Evolutionary conservation across 768 basidiomycete species (phyloP), one percentile per base, ranked within the genome.

Genomic region (Trametes meyenii): DNA sequence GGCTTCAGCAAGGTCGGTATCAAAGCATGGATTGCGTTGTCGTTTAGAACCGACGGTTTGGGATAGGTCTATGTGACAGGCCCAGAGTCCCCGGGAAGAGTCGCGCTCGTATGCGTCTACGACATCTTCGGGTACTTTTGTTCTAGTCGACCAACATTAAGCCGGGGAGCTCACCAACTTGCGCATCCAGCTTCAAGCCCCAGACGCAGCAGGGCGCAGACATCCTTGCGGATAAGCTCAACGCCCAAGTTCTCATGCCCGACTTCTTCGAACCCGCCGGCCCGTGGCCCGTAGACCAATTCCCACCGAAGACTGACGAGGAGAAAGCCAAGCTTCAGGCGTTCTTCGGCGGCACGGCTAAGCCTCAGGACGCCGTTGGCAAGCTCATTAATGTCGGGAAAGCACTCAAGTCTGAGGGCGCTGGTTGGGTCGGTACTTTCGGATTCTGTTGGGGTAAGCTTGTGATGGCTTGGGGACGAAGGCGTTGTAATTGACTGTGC

Each of bases 151-250:
- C 13, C 19, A 19, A 8, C 26, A 14, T 19, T 45, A 23, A 38
- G 38, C 33, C 23, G 29, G 6, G 36, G 33, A 17, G 40, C 49
- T 29, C 19, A 19, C 17, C 29, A 16, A 14, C 14, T 21, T 49
- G 19, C 24, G 16, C 23, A 26, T 33, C 5, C 55, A 83, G 81
- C 14, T 83, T 77, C 75, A 86, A 81, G 74, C 84, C 85, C 5
- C 83, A 86, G 71, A 86, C 85, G 3, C 81, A 83, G 68, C 83
- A 87, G 70, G 86, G 85, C 35, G 84, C 84, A 19, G 87, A 88
- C 67, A 83, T 87, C 55, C 76, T 88, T 55, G 83, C 85, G 0
- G 73, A 77, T 6, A 71, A 79, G 14, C 71, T 86, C 36, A 76
- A 80, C 6, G 82, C 82, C 19, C 81, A 78, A 24, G 83, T 89